Conservation (phyloP, 163 green algal species). For the Scenedesmus sp. region DNA sequence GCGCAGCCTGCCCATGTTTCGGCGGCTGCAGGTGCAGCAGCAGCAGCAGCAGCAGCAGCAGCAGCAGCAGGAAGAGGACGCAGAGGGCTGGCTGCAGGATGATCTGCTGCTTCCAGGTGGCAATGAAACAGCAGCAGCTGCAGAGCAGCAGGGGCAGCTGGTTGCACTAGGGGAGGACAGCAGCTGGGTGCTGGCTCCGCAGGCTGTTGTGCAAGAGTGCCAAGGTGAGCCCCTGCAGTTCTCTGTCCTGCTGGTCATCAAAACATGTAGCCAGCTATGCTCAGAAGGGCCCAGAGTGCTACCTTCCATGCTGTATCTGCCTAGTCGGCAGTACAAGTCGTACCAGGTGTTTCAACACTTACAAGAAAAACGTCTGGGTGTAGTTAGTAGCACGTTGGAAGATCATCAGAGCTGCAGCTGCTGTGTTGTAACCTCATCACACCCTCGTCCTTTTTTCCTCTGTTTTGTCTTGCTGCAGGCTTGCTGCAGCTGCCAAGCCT, state of each 20-base stretch:
- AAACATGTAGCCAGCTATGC: neutral
- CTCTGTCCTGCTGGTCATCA: neutral
- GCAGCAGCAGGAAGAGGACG: neutral
- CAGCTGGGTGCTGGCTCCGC: conserved; percentile 34
- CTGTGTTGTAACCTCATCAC: neutral
- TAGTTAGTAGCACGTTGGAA: neutral
- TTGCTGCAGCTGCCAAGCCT: conserved; percentile 17
- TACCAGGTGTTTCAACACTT: neutral
- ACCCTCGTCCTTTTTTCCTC: neutral
- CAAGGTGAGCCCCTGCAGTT: conserved; percentile 15
- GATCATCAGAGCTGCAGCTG: too few relatives aligned
- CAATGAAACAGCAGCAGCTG: neutral
- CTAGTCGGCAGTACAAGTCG: neutral
- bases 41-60: conserved; percentile 10
- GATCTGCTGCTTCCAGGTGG: neutral
- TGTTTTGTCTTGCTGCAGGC: conserved; percentile 13
- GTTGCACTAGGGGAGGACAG: conserved; percentile 25
- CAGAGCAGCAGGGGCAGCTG: neutral
- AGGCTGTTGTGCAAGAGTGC: neutral
- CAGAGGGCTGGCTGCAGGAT: neutral
- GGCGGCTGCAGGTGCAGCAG: conserved; percentile 16
- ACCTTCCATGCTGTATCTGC: neutral
- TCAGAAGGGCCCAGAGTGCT: too few relatives aligned
- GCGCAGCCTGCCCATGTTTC: conserved; percentile 28
- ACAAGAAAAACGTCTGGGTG: neutral